Conservation (phyloP, 495 filamentous ascomycete species). For the Friedmanniomyces simplex region DNA sequence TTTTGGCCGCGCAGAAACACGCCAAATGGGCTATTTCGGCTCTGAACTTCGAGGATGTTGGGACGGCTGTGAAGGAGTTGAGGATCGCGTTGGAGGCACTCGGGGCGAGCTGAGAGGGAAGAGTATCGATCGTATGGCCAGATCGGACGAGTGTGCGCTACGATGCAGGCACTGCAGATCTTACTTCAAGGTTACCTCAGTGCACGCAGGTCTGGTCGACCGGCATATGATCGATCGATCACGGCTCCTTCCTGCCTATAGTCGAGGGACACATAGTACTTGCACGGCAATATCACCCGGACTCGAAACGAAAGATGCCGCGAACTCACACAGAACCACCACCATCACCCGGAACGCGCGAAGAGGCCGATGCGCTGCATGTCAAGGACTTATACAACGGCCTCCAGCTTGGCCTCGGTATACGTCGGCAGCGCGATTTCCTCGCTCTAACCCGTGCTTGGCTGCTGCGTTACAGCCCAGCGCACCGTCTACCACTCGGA, state of each 20-base stretch:
- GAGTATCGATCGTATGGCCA: neutral
- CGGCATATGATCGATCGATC: too few relatives aligned
- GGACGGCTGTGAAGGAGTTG: constrained; percentile 81
- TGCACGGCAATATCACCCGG: too few relatives aligned
- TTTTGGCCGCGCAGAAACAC: constrained; percentile 80
- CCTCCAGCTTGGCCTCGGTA: neutral
- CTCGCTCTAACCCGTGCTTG: neutral
- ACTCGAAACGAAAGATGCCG: too few relatives aligned
- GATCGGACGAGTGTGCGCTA: neutral
- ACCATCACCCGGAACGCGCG: neutral
- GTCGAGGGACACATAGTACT: too few relatives aligned
- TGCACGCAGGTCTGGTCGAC: too few relatives aligned
- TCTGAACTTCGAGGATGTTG: constrained; percentile 89
- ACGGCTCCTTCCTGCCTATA: too few relatives aligned
- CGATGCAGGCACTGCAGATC: neutral
- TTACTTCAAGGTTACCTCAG: too few relatives aligned
- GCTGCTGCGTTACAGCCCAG: neutral
- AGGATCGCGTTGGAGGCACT: constrained; percentile 59
- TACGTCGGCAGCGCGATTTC: neutral
- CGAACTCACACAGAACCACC: too few relatives aligned
- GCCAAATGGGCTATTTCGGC: constrained; percentile 96
- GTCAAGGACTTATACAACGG: neutral
- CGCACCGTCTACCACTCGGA: neutral
- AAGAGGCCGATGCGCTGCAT: neutral
- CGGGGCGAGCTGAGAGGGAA: constrained; percentile 38